Evolutionary conservation across 83 land plant genomes (phyloP).

Genomic region (Diphasiastrum complanatum): DNA sequence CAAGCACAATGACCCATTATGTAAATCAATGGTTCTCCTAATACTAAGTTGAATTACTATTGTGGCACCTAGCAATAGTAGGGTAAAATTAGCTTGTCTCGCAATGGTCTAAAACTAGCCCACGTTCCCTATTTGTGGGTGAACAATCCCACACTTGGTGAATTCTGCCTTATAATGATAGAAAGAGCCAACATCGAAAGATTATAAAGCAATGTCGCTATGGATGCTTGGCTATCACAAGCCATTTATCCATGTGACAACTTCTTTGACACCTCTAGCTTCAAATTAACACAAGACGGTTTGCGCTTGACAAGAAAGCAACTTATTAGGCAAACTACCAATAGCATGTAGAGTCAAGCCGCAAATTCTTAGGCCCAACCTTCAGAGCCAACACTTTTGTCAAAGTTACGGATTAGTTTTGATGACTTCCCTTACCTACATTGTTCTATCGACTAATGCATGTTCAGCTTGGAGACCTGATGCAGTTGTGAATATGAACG

Average conservation of each 20-base stretch:
- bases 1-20: slow-evolving; percentile 43
- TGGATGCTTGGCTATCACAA: slow-evolving; percentile 18
- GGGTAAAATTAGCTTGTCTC: slow-evolving; percentile 32
- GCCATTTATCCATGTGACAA: slow-evolving; percentile 26
- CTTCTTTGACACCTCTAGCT: slow-evolving; percentile 20
- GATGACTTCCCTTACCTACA: too few relatives aligned
- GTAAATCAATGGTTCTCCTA: slow-evolving; percentile 47
- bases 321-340: too few relatives aligned
- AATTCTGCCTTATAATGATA: slow-evolving; percentile 17
- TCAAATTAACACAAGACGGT: too few relatives aligned
- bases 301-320: too few relatives aligned
- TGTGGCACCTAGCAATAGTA: slow-evolving; percentile 30
- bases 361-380: too few relatives aligned
- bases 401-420: too few relatives aligned
- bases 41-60: slow-evolving; percentile 42
- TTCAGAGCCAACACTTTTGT: too few relatives aligned
- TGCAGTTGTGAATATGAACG: too few relatives aligned
- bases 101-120: slow-evolving; percentile 23
- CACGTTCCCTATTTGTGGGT: slow-evolving; percentile 19
- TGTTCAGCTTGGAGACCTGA: too few relatives aligned
- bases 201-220: slow-evolving; percentile 15
- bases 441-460: too few relatives aligned
- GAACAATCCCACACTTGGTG: slow-evolving; percentile 27
- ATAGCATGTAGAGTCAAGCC: too few relatives aligned
- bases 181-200: slow-evolving; percentile 15